Base-by-base conservation (phyloP, 306 rosid genomes). In the Mimosa pudica region DNA sequence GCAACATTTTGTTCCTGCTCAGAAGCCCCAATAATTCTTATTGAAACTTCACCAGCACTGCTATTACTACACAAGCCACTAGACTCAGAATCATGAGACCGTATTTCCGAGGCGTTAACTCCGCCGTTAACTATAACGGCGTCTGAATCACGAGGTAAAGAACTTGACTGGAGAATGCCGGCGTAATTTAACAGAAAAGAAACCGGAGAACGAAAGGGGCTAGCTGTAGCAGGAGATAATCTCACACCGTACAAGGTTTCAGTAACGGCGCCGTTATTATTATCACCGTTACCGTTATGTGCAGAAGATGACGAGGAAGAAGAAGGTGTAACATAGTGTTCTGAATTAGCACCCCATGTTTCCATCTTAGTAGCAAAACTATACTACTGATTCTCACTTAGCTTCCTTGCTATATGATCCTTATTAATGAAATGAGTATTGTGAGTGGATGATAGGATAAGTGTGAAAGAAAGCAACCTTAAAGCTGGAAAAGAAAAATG, bases 31-130 rank as follows among this genome's bases (percentile, higher is more conserved):
- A 89, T 90, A 2, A 93, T 93, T 81, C 90, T 78, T 71, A 93
- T 93, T 2, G 97, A 89, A 83, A 93, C 96, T 80, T 93, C 97
- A 32, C 88, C 94, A 24, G 94, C 70, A 54, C 81, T 83, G 38
- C 66, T 74, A 24, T 24, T 24, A 24, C 57, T 18, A 57, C 85
- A 75, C 49, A 69, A 65, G 46, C 73, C 67, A 4, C 32, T 70
- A 13, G 79, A 10, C 9, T 79, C 70, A 60, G 86, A 33, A 79
- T 69, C 36, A 74, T 70, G 82, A 41, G 90, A 78, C 51, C 84
- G 81, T 51, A 85, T 76, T 70, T 81, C 86, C 30, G 80, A 83
- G 79, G 75, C 7, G 6, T 63, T 14, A 48, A 74, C 87, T 17
- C 82, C 83, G 45, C 73, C 72, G 79, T 88, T 78, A 63, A 85